These are phyloP conservation scores for Emmonsia crescens DNA, from an alignment of 2,329 filamentous ascomycete genomes.

Conservation along the genomic window DNA sequence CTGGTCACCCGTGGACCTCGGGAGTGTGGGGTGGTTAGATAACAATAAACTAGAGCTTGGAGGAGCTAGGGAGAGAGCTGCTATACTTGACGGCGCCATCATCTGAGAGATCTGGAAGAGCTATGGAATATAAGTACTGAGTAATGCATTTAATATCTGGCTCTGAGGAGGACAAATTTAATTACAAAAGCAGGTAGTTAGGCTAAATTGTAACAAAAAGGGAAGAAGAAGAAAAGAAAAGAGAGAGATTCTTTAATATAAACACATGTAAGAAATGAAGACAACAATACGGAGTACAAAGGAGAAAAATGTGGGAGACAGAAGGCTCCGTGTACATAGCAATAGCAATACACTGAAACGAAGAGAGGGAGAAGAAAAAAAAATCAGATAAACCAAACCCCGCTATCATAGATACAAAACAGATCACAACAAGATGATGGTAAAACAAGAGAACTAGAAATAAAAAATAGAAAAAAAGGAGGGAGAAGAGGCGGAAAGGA, in stretches of 20 bases:
- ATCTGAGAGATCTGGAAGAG: too few relatives aligned
- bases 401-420: not conserved
- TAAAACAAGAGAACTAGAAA: not conserved
- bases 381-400: not conserved
- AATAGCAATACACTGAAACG: not conserved
- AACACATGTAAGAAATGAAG: not conserved
- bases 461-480: slow-evolving; percentile 1
- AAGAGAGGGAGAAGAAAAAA: not conserved
- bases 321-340: not conserved
- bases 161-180: not conserved
- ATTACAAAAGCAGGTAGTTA: too few relatives aligned
- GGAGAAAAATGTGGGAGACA: not conserved
- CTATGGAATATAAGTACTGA: too few relatives aligned
- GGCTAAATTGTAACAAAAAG: not conserved
- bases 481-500: not conserved
- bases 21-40: not conserved
- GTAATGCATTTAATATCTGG: not conserved
- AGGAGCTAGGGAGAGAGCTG: too few relatives aligned
- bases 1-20: not conserved
- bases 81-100: too few relatives aligned
- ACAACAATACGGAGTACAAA: not conserved
- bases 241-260: not conserved
- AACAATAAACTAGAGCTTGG: not conserved
- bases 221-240: not conserved
- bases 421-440: not conserved